These are phyloP conservation scores for Magnolia sinica DNA, from an alignment of 164 flowering plant species.

Conservation along the genomic window DNA sequence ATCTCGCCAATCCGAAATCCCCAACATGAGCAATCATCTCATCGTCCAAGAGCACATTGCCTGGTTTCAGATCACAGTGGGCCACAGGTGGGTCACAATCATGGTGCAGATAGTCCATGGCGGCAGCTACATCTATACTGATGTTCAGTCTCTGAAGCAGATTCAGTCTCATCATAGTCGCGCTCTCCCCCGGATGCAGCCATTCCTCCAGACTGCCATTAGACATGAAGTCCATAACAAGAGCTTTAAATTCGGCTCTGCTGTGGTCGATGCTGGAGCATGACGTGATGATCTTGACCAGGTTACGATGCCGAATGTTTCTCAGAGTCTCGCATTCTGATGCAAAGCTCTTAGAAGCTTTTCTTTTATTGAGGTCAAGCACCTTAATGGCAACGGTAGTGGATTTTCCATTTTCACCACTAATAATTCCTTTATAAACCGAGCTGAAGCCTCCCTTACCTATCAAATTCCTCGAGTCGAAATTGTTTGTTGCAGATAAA, in stretches of 20 bases:
- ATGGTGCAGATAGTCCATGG: slow-evolving; percentile 14
- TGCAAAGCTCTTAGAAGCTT: slow-evolving; percentile 20
- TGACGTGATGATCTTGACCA: slow-evolving; percentile 1
- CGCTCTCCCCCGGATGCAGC: not conserved
- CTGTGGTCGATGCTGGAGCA: slow-evolving; percentile 7
- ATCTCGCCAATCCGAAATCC: slow-evolving; percentile 13
- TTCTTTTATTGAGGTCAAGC: slow-evolving; percentile 16
- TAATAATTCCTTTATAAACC: slow-evolving; percentile 18
- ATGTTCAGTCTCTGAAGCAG: slow-evolving; percentile 3
- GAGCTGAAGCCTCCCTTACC: slow-evolving; percentile 26
- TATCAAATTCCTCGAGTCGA: slow-evolving; percentile 13
- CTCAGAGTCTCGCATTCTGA: slow-evolving; percentile 23
- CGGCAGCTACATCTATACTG: slow-evolving; percentile 4
- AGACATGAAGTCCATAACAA: slow-evolving; percentile 14
- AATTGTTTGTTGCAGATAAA: slow-evolving; percentile 19
- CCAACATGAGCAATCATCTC: slow-evolving; percentile 9
- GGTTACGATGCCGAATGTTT: slow-evolving; percentile 10
- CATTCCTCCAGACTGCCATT: slow-evolving; percentile 11
- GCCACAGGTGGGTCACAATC: slow-evolving; percentile 2
- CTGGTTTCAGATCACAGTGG: slow-evolving; percentile 12
- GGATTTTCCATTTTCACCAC: not conserved
- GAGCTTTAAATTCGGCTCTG: slow-evolving; percentile 7
- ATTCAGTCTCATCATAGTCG: not conserved
- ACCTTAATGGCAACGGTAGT: slow-evolving; percentile 22
- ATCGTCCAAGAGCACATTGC: slow-evolving; percentile 11